Evolutionary conservation across 768 basidiomycete genomes (phyloP).

Genomic region (Gymnopilus junonius): DNA sequence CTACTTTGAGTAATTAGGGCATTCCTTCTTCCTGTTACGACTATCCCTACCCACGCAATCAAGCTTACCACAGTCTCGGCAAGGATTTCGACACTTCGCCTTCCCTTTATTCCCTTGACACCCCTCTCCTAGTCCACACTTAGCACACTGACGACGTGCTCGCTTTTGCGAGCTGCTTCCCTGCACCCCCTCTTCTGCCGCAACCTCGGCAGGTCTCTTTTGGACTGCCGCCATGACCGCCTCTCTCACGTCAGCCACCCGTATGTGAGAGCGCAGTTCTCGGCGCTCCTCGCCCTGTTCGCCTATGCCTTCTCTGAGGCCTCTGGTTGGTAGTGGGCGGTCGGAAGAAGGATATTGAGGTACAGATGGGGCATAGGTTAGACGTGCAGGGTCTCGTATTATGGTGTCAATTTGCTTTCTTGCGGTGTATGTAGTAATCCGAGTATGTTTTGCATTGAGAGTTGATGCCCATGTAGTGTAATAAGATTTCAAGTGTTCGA

Average conservation of each 20-base stretch:
- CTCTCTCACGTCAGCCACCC: neutral
- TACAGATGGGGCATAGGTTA: neutral
- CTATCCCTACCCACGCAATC: neutral
- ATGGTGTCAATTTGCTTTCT: neutral
- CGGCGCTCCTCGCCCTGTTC: neutral
- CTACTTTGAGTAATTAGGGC: neutral
- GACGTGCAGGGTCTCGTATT: neutral
- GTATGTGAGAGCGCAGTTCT: neutral
- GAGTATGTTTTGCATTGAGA: no score
- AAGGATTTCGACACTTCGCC: neutral
- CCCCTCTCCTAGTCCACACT: neutral
- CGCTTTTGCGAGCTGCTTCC: neutral
- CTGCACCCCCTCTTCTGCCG: neutral
- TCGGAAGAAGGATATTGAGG: neutral
- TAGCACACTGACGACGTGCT: neutral
- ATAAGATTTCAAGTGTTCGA: no score
- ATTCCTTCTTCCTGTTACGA: neutral
- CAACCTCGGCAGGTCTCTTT: no score
- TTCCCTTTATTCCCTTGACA: neutral
- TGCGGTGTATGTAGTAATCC: neutral
- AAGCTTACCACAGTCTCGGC: no score
- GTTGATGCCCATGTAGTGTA: no score
- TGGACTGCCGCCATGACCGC: no score
- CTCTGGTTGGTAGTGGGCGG: neutral
- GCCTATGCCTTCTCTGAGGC: neutral